Conservation (phyloP, 2,329 filamentous ascomycete species). For the Huntiella omanensis region DNA sequence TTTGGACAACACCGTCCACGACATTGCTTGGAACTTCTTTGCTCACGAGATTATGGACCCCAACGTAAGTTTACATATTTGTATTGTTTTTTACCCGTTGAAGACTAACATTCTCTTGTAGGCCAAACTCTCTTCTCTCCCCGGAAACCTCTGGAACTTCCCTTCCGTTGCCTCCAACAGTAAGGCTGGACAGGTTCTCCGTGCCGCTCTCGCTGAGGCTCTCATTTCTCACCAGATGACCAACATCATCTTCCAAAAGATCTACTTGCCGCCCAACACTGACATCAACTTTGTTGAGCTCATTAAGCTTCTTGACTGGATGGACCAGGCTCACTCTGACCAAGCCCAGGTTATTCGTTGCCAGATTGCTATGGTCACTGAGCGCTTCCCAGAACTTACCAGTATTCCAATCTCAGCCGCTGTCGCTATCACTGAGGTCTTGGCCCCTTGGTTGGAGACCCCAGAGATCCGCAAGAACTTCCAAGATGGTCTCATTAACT, state of each 20-base stretch:
- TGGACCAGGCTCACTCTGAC: slow-evolving; percentile 8
- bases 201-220: slow-evolving; percentile 9
- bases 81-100: background rate
- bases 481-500: slow-evolving; percentile 7
- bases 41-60: slow-evolving; percentile 5
- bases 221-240: slow-evolving; percentile 9
- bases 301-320: slow-evolving; percentile 9
- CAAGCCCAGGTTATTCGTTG: slow-evolving; percentile 10
- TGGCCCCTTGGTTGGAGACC: slow-evolving; percentile 6
- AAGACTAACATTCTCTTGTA: slow-evolving; percentile 2
- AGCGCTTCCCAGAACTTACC: slow-evolving; percentile 7
- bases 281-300: slow-evolving; percentile 7
- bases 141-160: slow-evolving; percentile 8
- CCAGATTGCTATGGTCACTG: slow-evolving; percentile 10
- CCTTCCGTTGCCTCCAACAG: slow-evolving; percentile 8
- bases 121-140: slow-evolving; percentile 7
- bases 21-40: slow-evolving; percentile 11
- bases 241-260: slow-evolving; percentile 9
- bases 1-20: slow-evolving; percentile 10
- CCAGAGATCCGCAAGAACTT: slow-evolving; percentile 6
- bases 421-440: slow-evolving; percentile 2
- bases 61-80: background rate
- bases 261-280: slow-evolving; percentile 7
- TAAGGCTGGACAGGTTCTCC: slow-evolving; percentile 8
- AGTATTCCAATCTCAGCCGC: slow-evolving; percentile 1